Conservation (phyloP, 2,329 filamentous ascomycete genomes). For the Aspergillus sp. region DNA sequence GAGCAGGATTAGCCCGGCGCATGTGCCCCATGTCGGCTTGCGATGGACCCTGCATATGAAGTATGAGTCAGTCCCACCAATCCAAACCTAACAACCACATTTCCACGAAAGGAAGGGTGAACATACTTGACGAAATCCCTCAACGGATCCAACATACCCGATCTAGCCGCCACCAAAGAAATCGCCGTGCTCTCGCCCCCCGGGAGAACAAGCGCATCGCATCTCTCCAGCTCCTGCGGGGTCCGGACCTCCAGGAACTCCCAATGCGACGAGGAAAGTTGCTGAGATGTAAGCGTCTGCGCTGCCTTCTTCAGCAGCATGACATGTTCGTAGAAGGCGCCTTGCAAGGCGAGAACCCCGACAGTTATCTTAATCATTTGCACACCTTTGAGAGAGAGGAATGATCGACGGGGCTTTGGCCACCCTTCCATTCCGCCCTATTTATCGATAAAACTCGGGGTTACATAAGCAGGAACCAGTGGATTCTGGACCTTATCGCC, state of each 20-base stretch:
- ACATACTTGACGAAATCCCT: conserved; percentile 87
- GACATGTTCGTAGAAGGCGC: conserved; percentile 89
- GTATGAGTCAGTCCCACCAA: conserved; percentile 25
- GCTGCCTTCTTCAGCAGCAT: conserved; percentile 73
- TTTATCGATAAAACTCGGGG: conserved; percentile 3
- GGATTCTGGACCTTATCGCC: conserved; percentile 7
- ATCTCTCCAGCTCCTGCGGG: conserved; percentile 68
- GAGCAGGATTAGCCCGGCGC: conserved; percentile 89
- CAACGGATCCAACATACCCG: conserved; percentile 79
- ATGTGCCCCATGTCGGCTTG: conserved; percentile 93
- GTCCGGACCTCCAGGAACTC: conserved; percentile 81
- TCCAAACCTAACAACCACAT: not conserved
- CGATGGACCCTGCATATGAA: conserved; percentile 62
- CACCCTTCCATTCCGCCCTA: not conserved
- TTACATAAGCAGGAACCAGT: conserved; percentile 13
- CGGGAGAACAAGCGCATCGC: conserved; percentile 85
- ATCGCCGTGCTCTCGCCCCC: conserved; percentile 96
- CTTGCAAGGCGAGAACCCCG: conserved; percentile 78
- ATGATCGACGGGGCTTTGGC: conserved; percentile 4
- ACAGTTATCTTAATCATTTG: conserved; percentile 55
- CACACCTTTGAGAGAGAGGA: conserved; percentile 5
- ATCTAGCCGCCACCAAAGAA: conserved; percentile 81
- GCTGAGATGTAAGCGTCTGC: conserved; percentile 44
- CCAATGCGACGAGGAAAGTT: conserved; percentile 48
- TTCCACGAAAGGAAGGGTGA: not conserved